Conservation (phyloP, 2,329 filamentous ascomycete genomes). For the Arthrinium puccinioides region DNA sequence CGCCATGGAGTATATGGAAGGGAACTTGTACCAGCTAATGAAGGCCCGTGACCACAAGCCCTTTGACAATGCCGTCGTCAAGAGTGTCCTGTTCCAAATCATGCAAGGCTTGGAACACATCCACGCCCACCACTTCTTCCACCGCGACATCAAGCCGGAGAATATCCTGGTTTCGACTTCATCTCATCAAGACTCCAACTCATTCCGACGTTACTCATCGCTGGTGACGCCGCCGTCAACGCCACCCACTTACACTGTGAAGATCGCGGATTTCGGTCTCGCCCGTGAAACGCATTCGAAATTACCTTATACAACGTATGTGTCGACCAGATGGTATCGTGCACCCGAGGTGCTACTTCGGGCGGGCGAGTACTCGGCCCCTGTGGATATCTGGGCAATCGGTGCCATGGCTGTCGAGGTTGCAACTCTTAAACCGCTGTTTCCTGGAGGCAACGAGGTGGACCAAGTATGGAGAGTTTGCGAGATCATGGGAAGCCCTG, state of each 20-base stretch:
- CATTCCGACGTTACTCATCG: slow-evolving; percentile 88
- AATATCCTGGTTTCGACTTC: slow-evolving; percentile 97
- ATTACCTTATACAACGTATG: slow-evolving; percentile 94
- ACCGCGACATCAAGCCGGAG: slow-evolving; percentile 98
- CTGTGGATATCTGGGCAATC: slow-evolving; percentile 97
- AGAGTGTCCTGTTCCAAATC: slow-evolving; percentile 97
- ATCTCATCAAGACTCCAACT: slow-evolving; percentile 73
- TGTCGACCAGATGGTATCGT: slow-evolving; percentile 96
- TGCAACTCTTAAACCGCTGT: slow-evolving; percentile 90
- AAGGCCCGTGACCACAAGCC: slow-evolving; percentile 95
- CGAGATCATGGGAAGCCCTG: slow-evolving; percentile 98
- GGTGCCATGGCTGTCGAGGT: slow-evolving; percentile 98
- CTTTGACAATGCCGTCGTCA: slow-evolving; percentile 83
- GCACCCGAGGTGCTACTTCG: slow-evolving; percentile 90
- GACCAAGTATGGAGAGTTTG: slow-evolving; percentile 99
- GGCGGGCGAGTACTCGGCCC: slow-evolving; percentile 93
- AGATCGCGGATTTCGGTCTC: slow-evolving; percentile 96
- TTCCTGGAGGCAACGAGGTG: slow-evolving; percentile 96
- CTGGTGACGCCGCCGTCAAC: slow-evolving; percentile 93
- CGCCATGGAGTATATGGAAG: slow-evolving; percentile 99
- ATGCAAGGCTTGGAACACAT: slow-evolving; percentile 95
- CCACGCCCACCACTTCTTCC: slow-evolving; percentile 94
- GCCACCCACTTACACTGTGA: slow-evolving; percentile 88
- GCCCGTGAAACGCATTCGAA: slow-evolving; percentile 97
- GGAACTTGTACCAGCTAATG: slow-evolving; percentile 98